Conservation (phyloP, 768 basidiomycete genomes). For the Naganishia kalamii region DNA sequence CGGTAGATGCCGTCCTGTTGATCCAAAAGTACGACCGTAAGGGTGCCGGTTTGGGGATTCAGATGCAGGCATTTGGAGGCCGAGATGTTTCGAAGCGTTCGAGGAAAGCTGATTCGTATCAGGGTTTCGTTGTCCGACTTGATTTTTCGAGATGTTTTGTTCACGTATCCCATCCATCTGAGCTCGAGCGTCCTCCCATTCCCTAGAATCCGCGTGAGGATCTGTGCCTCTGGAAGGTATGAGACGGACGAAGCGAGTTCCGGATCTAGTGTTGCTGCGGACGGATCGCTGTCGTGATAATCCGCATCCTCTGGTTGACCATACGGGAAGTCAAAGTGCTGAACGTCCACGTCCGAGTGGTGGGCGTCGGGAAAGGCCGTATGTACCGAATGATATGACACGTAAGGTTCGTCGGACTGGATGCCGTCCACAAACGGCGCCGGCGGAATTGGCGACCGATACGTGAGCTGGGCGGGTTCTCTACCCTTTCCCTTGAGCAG, state of each 20-base stretch:
- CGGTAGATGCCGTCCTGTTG: conserved; percentile 32
- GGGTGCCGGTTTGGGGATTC: conserved; percentile 25
- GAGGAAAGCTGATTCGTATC: conserved; percentile 36
- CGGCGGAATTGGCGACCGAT: background rate
- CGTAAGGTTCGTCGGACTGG: conserved; percentile 23
- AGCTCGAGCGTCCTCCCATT: conserved; percentile 41
- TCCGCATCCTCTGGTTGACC: background rate
- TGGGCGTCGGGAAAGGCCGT: conserved; percentile 35
- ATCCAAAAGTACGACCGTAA: conserved; percentile 32
- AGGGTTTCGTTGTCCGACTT: conserved; percentile 18
- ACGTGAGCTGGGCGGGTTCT: background rate
- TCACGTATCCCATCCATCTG: conserved; percentile 18
- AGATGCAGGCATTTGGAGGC: conserved; percentile 25
- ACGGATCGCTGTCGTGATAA: background rate
- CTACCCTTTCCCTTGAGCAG: conserved; percentile 1
- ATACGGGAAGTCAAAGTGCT: conserved; percentile 12
- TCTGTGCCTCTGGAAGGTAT: conserved; percentile 26
- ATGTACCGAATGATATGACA: conserved; percentile 37
- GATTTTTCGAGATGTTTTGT: background rate
- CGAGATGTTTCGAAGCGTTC: conserved; percentile 1
- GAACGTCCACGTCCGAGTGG: background rate
- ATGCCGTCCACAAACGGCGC: background rate
- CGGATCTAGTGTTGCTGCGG: conserved; percentile 21
- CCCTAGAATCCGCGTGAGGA: conserved; percentile 34
- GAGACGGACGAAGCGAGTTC: conserved; percentile 38